Conservation (phyloP, 2,329 filamentous ascomycete species). For the Monosporascus ibericus region DNA sequence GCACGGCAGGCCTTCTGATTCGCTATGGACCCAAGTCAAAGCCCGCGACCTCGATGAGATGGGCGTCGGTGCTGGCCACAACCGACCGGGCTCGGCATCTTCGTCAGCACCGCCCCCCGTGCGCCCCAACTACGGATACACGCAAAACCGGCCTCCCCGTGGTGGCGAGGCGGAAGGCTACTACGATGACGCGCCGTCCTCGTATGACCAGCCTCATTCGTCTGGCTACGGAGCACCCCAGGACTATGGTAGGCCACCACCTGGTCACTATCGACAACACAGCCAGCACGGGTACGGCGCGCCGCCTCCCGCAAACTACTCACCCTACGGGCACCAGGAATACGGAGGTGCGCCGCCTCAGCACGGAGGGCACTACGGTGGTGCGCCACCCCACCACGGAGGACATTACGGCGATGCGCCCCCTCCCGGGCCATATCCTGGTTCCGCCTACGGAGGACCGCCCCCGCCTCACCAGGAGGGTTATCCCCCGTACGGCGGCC, state of each 20-base stretch:
- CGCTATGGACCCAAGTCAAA: constrained; percentile 56
- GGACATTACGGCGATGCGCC: constrained; percentile 1
- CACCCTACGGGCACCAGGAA: background rate
- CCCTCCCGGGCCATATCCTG: constrained; percentile 1
- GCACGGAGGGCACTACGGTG: constrained; percentile 20
- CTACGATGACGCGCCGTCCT: background rate
- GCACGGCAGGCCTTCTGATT: constrained; percentile 53
- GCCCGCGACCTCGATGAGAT: constrained; percentile 52
- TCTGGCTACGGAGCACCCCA: constrained; percentile 4
- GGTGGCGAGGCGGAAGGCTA: constrained; percentile 13
- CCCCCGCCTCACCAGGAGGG: constrained; percentile 1
- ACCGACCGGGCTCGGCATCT: constrained; percentile 26
- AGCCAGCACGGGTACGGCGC: constrained; percentile 10
- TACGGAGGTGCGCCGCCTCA: constrained; percentile 15
- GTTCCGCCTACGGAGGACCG: background rate
- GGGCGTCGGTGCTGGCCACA: constrained; percentile 41
- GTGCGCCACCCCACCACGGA: constrained; percentile 4
- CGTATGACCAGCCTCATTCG: background rate
- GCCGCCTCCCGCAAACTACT: background rate
- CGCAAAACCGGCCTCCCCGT: constrained; percentile 23
- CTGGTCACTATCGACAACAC: background rate
- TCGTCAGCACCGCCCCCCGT: constrained; percentile 21
- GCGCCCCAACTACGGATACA: constrained; percentile 35
- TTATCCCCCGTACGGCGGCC: constrained; percentile 1
- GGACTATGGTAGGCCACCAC: constrained; percentile 7